A percentile compares a stretch with the other conserved stretches of the same genome.
Evolutionary conservation across 495 filamentous ascomycete genomes (phyloP).

Genomic region (Hypoxylon trugodes): DNA sequence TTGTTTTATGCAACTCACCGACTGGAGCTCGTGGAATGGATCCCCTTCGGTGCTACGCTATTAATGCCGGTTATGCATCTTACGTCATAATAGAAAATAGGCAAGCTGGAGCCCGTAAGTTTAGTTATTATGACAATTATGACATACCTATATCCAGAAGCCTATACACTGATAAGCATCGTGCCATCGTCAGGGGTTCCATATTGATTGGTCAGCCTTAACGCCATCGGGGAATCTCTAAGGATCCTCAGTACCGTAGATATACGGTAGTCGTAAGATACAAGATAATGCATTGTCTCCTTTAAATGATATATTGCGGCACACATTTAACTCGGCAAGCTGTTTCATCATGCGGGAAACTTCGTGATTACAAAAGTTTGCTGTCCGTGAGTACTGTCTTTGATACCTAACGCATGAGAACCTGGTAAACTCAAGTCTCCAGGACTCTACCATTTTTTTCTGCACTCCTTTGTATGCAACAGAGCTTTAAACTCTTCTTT

Average conservation of each 20-base stretch:
- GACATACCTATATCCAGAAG: too few species aligned
- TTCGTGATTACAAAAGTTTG: neutral
- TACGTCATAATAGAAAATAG: constrained; percentile 29
- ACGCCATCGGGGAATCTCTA: constrained; percentile 13
- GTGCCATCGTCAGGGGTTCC: too few species aligned
- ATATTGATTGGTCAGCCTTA: constrained; percentile 33
- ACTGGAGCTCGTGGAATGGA: constrained; percentile 16
- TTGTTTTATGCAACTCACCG: constrained; percentile 10
- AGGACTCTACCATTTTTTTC: too few species aligned
- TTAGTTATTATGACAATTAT: too few species aligned
- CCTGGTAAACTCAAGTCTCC: neutral
- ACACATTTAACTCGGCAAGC: neutral
- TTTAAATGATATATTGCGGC: constrained; percentile 21
- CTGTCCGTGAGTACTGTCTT: neutral
- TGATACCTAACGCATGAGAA: neutral
- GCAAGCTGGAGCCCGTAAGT: constrained; percentile 6
- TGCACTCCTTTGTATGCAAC: too few species aligned
- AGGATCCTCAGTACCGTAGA: neutral
- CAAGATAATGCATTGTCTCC: constrained; percentile 1
- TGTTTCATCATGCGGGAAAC: neutral
- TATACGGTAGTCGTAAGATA: constrained; percentile 16
- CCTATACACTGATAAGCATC: too few species aligned
- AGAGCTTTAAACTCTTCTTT: too few species aligned
- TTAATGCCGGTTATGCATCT: constrained; percentile 16
- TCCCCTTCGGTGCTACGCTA: constrained; percentile 22